Base-by-base conservation (phyloP, 2,329 filamentous ascomycete species). In the Claviceps sorghi region DNA sequence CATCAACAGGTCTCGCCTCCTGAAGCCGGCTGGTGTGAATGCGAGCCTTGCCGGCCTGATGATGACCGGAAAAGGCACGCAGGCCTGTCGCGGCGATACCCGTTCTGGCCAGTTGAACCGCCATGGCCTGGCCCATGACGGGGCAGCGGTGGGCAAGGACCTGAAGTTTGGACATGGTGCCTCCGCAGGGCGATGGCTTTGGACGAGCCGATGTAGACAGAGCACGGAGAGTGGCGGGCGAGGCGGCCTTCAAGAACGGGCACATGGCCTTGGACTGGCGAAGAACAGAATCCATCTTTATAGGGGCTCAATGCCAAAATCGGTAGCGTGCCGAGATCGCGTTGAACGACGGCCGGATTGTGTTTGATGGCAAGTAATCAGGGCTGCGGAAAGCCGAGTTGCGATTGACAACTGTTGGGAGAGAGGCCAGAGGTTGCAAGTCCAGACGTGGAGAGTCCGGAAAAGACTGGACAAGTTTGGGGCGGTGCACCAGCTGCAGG, bases 71-170 rank as follows among this genome's bases (percentile, higher is more conserved):
- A 58, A 78, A 71, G 58, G 73, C 69, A 55, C 78, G 73, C 57
- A 79, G 67, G 54, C 71, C 73, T 50, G 75, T 69, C 53, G 73
- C 67, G 55, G 72, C 68, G 50, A 70, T 70, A 50, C 74, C 70
- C 49, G 73, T 67, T 64, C 77, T 76, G 57, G 80, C 76, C 46
- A 79, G 79, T 76, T 96, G 91, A 41, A 96, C 84, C 56, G 88
- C 86, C 67, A 98, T 80, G 43, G 93, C 93, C 78, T 96, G 95
- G 69, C 90, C 91, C 93, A 98, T 98, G 69, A 98, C 85, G 54
- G 93, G 93, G 79, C 93, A 98, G 69, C 91, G 88, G 65, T 89
- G 84, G 63, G 88, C 93, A 64, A 95, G 82, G 60, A 93, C 82
- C 75, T 97, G 93, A 63, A 98, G 79, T 73, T 95, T 97, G 64